Evolutionary conservation across 2,329 filamentous ascomycete species (phyloP).

Genomic region (Colletotrichum salicis): DNA sequence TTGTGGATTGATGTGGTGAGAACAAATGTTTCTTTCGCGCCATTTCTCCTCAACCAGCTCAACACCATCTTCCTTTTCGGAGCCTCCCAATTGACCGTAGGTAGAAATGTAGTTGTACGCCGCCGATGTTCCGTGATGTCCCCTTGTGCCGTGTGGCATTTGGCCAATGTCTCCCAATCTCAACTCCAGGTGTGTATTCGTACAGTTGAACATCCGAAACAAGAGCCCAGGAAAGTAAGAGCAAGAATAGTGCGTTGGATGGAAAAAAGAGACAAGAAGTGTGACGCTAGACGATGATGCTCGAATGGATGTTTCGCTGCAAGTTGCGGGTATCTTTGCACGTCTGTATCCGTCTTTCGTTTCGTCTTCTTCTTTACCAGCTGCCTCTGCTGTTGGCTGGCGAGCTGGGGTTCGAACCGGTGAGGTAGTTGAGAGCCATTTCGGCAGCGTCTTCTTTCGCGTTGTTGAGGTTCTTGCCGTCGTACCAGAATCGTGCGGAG

Average conservation of each 20-base stretch:
- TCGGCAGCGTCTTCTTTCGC: constrained; percentile 93
- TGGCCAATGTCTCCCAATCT: constrained; percentile 30
- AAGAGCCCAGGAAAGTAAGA: constrained; percentile 10
- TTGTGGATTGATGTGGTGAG: not conserved
- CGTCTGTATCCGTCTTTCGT: not conserved
- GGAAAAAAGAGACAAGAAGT: not conserved
- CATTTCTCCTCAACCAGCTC: constrained; percentile 1
- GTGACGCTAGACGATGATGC: constrained; percentile 28
- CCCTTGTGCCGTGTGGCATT: constrained; percentile 34
- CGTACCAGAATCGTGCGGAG: constrained; percentile 89
- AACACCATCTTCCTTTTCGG: constrained; percentile 8
- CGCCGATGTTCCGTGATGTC: constrained; percentile 34
- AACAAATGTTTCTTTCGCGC: constrained; percentile 8
- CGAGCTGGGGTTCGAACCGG: constrained; percentile 52
- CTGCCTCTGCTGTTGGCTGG: constrained; percentile 44
- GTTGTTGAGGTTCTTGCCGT: constrained; percentile 87
- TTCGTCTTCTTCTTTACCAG: constrained; percentile 22
- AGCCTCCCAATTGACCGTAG: constrained; percentile 20
- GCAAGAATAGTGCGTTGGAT: not conserved
- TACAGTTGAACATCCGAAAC: constrained; percentile 31
- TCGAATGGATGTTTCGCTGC: constrained; percentile 20
- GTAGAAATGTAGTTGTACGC: constrained; percentile 33
- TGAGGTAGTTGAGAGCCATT: constrained; percentile 73
- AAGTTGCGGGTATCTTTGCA: not conserved
- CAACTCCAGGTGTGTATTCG: constrained; percentile 36